Percentiles rank a stretch among this genome's conserved stretches.
Conservation (phyloP, 2,329 filamentous ascomycete genomes). For the Fusarium oxysporum region DNA sequence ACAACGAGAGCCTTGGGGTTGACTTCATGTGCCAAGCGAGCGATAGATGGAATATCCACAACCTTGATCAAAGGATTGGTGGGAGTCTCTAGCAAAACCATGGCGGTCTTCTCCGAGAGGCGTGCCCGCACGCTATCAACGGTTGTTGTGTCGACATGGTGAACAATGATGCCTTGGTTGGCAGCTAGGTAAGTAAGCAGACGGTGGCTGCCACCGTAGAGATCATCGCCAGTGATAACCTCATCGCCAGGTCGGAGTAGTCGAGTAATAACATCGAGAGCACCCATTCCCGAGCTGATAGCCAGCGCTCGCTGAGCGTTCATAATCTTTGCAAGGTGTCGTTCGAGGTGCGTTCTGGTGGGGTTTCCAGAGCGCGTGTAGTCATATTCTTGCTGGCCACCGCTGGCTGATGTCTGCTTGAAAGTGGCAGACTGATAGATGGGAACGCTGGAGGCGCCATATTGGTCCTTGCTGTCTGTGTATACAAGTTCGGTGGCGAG, state of each 20-base stretch:
- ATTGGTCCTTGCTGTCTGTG: slow-evolving; percentile 95
- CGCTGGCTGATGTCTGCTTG: slow-evolving; percentile 86
- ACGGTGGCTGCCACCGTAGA: slow-evolving; percentile 95
- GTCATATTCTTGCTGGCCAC: slow-evolving; percentile 90
- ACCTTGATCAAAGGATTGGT: slow-evolving; percentile 99
- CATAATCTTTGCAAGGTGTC: slow-evolving; percentile 99
- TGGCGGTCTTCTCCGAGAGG: slow-evolving; percentile 84
- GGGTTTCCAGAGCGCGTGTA: slow-evolving; percentile 98
- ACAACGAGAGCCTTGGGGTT: slow-evolving; percentile 86
- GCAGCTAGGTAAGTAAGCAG: slow-evolving; percentile 91
- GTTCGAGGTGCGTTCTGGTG: slow-evolving; percentile 93
- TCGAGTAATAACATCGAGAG: slow-evolving; percentile 94
- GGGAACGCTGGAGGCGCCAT: slow-evolving; percentile 94
- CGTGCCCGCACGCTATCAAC: slow-evolving; percentile 76
- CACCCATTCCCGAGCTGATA: slow-evolving; percentile 97
- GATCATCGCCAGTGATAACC: slow-evolving; percentile 95
- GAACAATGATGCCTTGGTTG: slow-evolving; percentile 91
- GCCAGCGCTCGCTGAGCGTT: slow-evolving; percentile 90
- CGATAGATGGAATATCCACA: slow-evolving; percentile 87
- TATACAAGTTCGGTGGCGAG: slow-evolving; percentile 97
- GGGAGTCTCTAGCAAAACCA: slow-evolving; percentile 95
- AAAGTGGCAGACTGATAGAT: slow-evolving; percentile 99
- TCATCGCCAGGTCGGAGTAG: slow-evolving; percentile 93
- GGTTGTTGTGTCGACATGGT: slow-evolving; percentile 94
- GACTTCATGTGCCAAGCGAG: slow-evolving; percentile 78